Evolutionary conservation across 495 filamentous ascomycete genomes (phyloP), one percentile per base, ranked within the genome.

Genomic region (Aspergillus panamensis): DNA sequence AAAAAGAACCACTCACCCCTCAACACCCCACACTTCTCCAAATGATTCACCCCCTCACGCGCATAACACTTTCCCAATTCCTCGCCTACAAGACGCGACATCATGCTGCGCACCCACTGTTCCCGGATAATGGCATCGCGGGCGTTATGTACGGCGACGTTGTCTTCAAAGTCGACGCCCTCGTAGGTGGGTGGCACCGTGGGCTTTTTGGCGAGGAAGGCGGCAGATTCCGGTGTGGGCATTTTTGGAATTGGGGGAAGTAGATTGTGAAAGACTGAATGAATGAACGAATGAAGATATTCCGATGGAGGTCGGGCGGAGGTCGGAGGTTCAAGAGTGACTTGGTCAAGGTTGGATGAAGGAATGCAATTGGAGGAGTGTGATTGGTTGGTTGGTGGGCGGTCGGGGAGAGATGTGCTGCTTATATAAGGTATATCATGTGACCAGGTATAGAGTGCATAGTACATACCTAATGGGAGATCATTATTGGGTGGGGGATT

Each of bases 61-160:
- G 83, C 82, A 80, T 98, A 98, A 76, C 94, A 98, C 80, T 96
- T 96, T 65, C 90, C 85, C 75, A 98, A 72, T 78, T 98, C 95
- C 75, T 97, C 90, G 39, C 92, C 82, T 33, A 97, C 90, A 51
- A 98, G 77, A 58, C 94, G 80, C 17, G 90, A 89, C 94, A 97
- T 97, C 94, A 98, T 98, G 64, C 85, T 87, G 70, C 84, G 85
- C 29, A 98, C 91, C 95, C 95, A 98, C 77, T 98, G 94, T 75
- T 98, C 94, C 40, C 91, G 85, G 65, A 98, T 85, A 45, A 98
- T 86, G 33, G 93, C 87, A 66, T 98, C 94, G 65, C 96, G 94
- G 58, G 95, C 92, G 54, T 89, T 88, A 80, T 97, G 96, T 51
- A 97, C 76, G 61, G 87, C 84, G 68, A 82, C 81, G 63, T 87